phyloP scores from a whole-genome alignment of 495 filamentous ascomycete species.

The Penicillium goetzii region DNA sequence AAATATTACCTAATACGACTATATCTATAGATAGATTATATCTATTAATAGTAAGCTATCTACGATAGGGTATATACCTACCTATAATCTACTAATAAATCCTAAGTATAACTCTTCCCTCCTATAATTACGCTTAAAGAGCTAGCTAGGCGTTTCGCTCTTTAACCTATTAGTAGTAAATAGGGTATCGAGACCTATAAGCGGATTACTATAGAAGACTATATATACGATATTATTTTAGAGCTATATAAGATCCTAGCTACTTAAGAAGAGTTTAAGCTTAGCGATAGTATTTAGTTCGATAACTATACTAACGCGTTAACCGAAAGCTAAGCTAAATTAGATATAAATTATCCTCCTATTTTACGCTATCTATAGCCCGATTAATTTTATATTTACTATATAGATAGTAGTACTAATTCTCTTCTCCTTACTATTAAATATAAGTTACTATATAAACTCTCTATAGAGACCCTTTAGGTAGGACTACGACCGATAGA shows the following conservation, averaged over 20 bases:
- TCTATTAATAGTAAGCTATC: not conserved
- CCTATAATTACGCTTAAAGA: conserved; percentile 1
- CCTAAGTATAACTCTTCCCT: not conserved
- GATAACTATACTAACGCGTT: conserved; percentile 2
- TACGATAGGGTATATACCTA: not conserved
- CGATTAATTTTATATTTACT: conserved; percentile 1
- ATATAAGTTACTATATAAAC: not conserved
- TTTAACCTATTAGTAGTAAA: not conserved
- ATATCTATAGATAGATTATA: not conserved
- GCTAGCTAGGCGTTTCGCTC: conserved; percentile 7
- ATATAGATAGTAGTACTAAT: not conserved
- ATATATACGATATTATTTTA: too few relatives aligned
- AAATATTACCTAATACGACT: not conserved
- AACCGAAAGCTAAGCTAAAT: conserved; percentile 3
- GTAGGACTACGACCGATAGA: not conserved
- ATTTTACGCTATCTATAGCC: conserved; percentile 4
- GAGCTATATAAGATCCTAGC: too few relatives aligned
- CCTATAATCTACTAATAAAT: not conserved
- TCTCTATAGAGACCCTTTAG: not conserved
- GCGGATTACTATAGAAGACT: too few relatives aligned
- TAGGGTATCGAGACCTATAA: not conserved
- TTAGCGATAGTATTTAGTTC: too few relatives aligned
- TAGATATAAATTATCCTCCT: conserved; percentile 1
- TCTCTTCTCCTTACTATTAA: conserved; percentile 1
- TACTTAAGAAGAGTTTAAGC: too few relatives aligned